Percentiles rank a stretch among this genome's conserved stretches.
Conservation (phyloP, 2,329 filamentous ascomycete genomes). For the Diaporthe caulivora region DNA sequence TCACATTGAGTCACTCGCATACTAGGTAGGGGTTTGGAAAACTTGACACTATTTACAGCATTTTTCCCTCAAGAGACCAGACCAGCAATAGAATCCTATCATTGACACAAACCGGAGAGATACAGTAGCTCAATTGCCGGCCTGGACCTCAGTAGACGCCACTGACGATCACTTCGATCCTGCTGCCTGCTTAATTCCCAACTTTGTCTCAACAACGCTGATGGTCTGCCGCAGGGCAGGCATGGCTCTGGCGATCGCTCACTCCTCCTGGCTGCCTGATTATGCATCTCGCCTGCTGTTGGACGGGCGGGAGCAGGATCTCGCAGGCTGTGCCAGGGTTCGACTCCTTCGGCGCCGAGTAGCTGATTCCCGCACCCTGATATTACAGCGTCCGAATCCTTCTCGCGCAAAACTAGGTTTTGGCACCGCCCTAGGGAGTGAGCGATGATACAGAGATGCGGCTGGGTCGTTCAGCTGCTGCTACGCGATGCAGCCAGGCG, state of each 20-base stretch:
- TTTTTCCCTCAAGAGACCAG: neutral
- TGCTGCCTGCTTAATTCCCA: neutral
- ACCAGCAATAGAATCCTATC: neutral
- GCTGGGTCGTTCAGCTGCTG: neutral
- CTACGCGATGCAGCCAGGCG: neutral
- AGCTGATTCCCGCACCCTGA: neutral
- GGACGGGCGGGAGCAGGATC: neutral
- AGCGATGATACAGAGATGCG: slow-evolving; percentile 8
- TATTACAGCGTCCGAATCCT: neutral
- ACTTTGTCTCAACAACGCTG: too few species aligned
- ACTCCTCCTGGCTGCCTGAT: neutral
- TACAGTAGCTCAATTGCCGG: too few species aligned
- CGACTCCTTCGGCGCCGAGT: slow-evolving; percentile 8
- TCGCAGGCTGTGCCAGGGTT: neutral
- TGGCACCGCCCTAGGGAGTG: slow-evolving; percentile 1
- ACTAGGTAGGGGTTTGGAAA: too few species aligned
- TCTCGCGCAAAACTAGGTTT: neutral
- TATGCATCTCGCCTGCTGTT: neutral
- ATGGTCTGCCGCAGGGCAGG: neutral
- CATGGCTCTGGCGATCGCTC: neutral
- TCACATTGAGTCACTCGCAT: too few species aligned
- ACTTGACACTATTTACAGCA: neutral
- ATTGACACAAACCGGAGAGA: too few species aligned
- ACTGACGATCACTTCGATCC: neutral
- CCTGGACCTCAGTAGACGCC: neutral